Base-by-base conservation (phyloP, 1,284 basidiomycete genomes). In the Ganoderma lucidum region DNA sequence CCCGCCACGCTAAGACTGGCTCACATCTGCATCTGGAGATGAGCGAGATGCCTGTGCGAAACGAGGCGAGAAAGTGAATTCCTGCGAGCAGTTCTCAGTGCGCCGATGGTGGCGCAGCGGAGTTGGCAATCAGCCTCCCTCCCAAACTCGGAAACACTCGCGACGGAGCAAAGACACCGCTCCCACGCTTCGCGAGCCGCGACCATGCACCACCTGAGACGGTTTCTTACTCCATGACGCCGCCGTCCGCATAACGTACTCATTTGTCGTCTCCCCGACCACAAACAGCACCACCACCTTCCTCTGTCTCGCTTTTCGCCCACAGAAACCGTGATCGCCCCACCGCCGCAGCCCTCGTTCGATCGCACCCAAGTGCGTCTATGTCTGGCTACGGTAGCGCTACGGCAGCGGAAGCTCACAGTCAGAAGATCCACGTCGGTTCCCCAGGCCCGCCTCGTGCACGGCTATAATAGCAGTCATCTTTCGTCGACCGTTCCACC, bases 391-490 rank as follows among this genome's bases (percentile, higher is more conserved):
- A 23, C 23, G 23, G 23, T 23, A 30, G 45, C 45, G n/a, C 45
- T 48, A n/a, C 23, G 44, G 35, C 59, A n/a, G 65, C 67, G 67
- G 67, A 65, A 37, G 5, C 30, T n/a, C 37, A n/a, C 55, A 58
- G 65, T 66, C 66, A 35, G 30, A 56, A 56, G 53, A 56, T 56
- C 19, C 53, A 56, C 53, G 53, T 56, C 30, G 14, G 14, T 51
- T 28, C 48, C 48, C 48, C 48, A 51, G 48, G 48, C 45, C 42
- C 61, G 66, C 71, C 71, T 70, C 71, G 69, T 73, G 71, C 69
- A 41, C 71, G 66, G 66, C 63, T 56, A 69, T 69, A 65, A 67
- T 73, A 73, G 48, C 48, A 51, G 69, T 70, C 65, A 48, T 53
- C 59, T 37, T 42, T 39, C 62, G 32, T 28, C 23, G 48, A 51